phyloP scores from a whole-genome alignment of 1,284 basidiomycete genomes.

The Cystobasidium sp. region DNA sequence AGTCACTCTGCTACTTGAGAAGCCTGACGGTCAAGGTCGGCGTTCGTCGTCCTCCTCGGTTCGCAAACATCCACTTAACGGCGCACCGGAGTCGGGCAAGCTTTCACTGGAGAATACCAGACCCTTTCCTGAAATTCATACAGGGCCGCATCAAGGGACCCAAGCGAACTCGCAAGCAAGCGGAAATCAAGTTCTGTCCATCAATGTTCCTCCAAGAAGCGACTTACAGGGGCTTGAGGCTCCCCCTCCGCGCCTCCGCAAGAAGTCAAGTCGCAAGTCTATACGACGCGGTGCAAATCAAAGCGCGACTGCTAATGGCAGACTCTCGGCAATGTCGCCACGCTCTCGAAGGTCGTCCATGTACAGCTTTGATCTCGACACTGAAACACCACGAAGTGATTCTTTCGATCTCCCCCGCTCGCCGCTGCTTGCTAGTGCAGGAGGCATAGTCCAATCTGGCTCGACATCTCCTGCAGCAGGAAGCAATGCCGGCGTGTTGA shows the following conservation, averaged over 20 bases:
- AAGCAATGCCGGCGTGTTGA: conserved; percentile 15
- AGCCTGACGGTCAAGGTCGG: no score
- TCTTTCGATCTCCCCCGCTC: conserved; percentile 47
- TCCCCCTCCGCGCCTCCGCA: conserved; percentile 8
- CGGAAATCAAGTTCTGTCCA: not conserved
- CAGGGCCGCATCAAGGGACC: no score
- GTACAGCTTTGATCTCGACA: conserved; percentile 49
- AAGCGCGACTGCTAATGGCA: conserved; percentile 1
- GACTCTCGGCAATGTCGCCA: conserved; percentile 17
- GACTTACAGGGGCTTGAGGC: conserved; percentile 23
- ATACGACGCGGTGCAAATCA: conserved; percentile 23
- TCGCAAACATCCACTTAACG: no score
- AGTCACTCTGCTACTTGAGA: no score
- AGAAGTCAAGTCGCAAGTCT: conserved; percentile 21
- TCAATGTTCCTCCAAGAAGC: not conserved
- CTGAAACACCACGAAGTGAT: conserved; percentile 49
- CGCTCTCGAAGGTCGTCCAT: conserved; percentile 46
- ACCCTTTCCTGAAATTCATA: no score
- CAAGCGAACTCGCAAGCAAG: no score
- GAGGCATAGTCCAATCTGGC: conserved; percentile 6
- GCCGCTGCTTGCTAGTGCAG: conserved; percentile 9
- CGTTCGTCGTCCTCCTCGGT: no score
- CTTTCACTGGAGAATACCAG: no score
- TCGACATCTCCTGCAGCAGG: conserved; percentile 15
- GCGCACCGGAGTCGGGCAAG: no score